Percentiles rank a stretch among this genome's conserved stretches.
Evolutionary conservation across 1,139 yeast species (phyloP).

Genomic region (Debaryomycetaceae sp.): DNA sequence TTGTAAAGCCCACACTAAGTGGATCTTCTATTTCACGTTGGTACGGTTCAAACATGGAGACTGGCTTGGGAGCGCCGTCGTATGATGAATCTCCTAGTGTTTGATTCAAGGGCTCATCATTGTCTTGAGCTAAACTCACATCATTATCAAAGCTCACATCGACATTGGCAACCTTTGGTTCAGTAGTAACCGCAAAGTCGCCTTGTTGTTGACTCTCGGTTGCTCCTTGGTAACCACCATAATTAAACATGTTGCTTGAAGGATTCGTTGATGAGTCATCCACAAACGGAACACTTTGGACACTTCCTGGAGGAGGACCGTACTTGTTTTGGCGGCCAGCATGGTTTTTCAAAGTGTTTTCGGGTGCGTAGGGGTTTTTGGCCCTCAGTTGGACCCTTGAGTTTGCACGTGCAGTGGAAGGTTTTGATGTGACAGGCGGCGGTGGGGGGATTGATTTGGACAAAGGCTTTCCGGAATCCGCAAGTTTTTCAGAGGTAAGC

Average conservation of each 20-base stretch:
- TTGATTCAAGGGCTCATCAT: neutral
- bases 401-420: slow-evolving; percentile 10
- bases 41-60: slow-evolving; percentile 24
- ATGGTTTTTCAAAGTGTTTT: slow-evolving; percentile 13
- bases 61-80: slow-evolving; percentile 6
- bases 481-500: too few relatives aligned
- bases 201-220: too few relatives aligned
- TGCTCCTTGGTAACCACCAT: slow-evolving; percentile 24
- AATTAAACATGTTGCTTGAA: slow-evolving; percentile 16
- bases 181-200: too few relatives aligned
- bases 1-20: slow-evolving; percentile 16
- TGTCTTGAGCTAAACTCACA: too few relatives aligned
- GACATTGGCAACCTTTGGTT: slow-evolving; percentile 15
- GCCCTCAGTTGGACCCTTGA: too few relatives aligned
- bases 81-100: neutral
- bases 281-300: slow-evolving; percentile 6
- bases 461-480: too few relatives aligned
- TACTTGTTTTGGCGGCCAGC: slow-evolving; percentile 19
- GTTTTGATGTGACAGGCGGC: slow-evolving; percentile 8
- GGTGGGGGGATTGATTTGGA: too few relatives aligned
- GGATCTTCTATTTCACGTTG: slow-evolving; percentile 18
- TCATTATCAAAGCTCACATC: slow-evolving; percentile 29
- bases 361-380: slow-evolving; percentile 46
- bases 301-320: slow-evolving; percentile 22
- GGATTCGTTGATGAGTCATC: slow-evolving; percentile 8